Evolutionary conservation across 2,329 filamentous ascomycete species (phyloP), one percentile per base, ranked within the genome.

Genomic region (Xylaria arbuscula): DNA sequence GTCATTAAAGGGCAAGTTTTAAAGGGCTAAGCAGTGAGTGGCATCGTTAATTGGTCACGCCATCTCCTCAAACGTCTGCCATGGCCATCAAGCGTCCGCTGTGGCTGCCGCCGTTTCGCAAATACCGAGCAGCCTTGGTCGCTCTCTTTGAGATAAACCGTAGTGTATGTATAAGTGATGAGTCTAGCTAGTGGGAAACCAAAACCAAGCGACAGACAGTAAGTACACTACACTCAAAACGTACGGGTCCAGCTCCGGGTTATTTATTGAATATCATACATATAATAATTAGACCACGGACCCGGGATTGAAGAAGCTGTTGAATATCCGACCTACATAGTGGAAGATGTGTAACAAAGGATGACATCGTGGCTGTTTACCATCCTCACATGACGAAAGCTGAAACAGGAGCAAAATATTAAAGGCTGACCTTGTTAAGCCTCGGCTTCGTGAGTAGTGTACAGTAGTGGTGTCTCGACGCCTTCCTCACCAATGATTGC

Each of bases 1-100:
- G 2, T 32, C 36, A 24, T 56, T 40, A 13, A 22, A 28, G 68
- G 70, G 70, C 70, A 61, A 63, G 74, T 75, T 74, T 76, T 72
- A 76, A 72, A 68, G 69, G 70, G 70, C 68, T 42, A 58, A 34
- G 60, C 17, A 11, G 40, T 28, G 15, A 67, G 28, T 54, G 68
- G 67, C 67, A 11, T 34, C 7, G 53, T 24, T 69, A 42, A 69
- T 72, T 69, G 67, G 68, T 54, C 47, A 19, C 47, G 42, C 28
- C 45, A 32, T 47, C 42, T 62, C 50, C 53, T 67, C 55, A 66
- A 67, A 70, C 62, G 62, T 60, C 38, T 55, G 59, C 61, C 24
- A 70, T 67, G 65, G 61, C 56, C 59, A 66, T 67, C 56, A 62
- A 64, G 62, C 54, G 58, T 60, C 57, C 54, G 51, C 63, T 51